Base-by-base conservation (phyloP, 495 filamentous ascomycete genomes). In the Talaromyces trachyspermus region DNA sequence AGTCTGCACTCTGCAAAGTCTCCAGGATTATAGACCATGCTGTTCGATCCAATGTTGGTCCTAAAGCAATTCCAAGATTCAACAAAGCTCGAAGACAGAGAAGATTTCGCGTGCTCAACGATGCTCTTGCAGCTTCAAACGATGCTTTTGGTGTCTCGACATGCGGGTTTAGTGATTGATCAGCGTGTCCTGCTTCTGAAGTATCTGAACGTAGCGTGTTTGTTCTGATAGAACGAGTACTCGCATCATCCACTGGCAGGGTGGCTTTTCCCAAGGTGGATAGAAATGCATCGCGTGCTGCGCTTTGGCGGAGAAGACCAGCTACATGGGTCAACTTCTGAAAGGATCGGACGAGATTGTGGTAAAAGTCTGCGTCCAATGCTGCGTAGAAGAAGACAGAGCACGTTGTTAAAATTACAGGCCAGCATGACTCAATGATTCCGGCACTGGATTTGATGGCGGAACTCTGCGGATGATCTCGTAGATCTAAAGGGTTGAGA, bases 271-370 rank as follows among this genome's bases (percentile, higher is more conserved):
- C 88, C 3, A 98, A 72, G 0, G 89, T 95, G 4, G 92, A 97
- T 19, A 98, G 68, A 53, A 98, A 95, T 3, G 92, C 91, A 73
- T 98, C 92, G 46, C 94, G 72, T 9, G 92, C 88, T 2, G 92
- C 95, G 19, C 75, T 70, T 15, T 96, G 76, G 43, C 86, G 77
- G 15, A 98, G 70, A 46, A 98, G 71, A 11, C 92, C 92, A 17
- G 92, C 88, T 6, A 96, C 92, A 59, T 98, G 92, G 1, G 94
- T 85, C 57, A 98, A 84, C 54, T 95, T 95, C 57, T 98, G 92
- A 54, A 97, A 91, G 0, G 89, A 85, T 40, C 91, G 78, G n/a
- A 98, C 89, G 2, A 98, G 75, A 19, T 81, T 81, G 52, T 95
- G 89, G 51, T 95, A 97, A 50, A 89, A 95, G 32, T 95, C 91